Evolutionary conservation across 805 yeast genomes (phyloP), one percentile per base, ranked within the genome.

Genomic region (Teunomyces gatunensis): DNA sequence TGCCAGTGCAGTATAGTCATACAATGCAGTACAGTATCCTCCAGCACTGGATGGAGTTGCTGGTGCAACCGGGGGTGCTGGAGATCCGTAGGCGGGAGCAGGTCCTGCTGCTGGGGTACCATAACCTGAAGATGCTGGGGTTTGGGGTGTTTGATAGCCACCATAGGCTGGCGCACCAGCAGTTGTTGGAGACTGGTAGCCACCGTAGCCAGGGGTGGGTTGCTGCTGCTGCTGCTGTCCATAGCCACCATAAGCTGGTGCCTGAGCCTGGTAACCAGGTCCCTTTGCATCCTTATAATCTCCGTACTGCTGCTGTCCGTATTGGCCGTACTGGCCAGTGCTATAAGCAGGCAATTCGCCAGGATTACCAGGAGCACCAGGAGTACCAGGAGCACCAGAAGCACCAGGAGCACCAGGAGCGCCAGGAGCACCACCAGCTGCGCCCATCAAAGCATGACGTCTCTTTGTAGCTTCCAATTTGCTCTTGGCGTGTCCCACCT

Each of bases 1-100:
- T 0, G 97, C 94, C 67, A 90, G 97, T 0, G 98, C 96, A 6
- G 85, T 71, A 67, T 89, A 92, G 60, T 91, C 97, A 64, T 91
- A 92, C 44, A 91, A 66, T 0, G 99, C 97, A 10, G 96, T 87
- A 60, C 96, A 90, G 11, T 85, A 79, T 2, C 52, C 55, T 3
- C 63, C 71, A 3, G 67, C 72, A 7, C 75, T 63, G 3, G 66
- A 59, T 44, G 60, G 56, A 10, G 55, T 36, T 15, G 56, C 51
- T 7, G 50, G 45, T 12, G 40, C 40, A 13, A 51, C 48, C 3
- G 49, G 41, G 6, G 54, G 49, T 5, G 54, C 52, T 20, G 73
- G 63, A 36, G 63, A 54, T 4, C 57, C 61, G 32, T 57, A 57
- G 1, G 65, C 57, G 56, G 71, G 46, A 54, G 65, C 50, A 15